A percentile compares a stretch with the other conserved stretches of the same genome.
phyloP scores from a whole-genome alignment of 1,284 basidiomycete genomes.

The Malassezia vespertilionis region DNA sequence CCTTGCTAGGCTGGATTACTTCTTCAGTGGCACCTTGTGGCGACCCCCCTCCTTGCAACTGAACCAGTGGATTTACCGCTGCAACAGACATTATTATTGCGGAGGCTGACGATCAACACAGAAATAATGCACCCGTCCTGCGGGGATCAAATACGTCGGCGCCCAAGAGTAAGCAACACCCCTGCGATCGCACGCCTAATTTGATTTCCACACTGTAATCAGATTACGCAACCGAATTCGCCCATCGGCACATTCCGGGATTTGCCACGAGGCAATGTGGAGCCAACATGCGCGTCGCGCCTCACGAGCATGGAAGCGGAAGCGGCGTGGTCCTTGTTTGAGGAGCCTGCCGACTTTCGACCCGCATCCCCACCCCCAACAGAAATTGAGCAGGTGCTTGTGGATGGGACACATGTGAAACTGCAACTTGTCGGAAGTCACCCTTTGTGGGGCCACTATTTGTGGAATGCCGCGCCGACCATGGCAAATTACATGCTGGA shows the following conservation, averaged over 20 bases:
- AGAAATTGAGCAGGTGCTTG: slow-evolving; percentile 23
- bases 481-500: slow-evolving; percentile 46
- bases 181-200: too few species aligned
- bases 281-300: not conserved
- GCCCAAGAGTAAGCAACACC: too few species aligned
- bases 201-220: too few species aligned
- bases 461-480: slow-evolving; percentile 56
- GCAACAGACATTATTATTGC: too few species aligned
- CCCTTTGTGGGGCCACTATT: slow-evolving; percentile 79
- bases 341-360: slow-evolving; percentile 39
- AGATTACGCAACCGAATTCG: too few species aligned
- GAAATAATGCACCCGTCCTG: too few species aligned
- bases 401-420: slow-evolving; percentile 18
- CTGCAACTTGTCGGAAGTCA: slow-evolving; percentile 74
- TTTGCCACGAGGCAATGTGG: too few species aligned
- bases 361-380: slow-evolving; percentile 41
- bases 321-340: slow-evolving; percentile 30
- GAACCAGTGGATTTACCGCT: too few species aligned
- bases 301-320: slow-evolving; percentile 4
- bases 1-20: slow-evolving; percentile 33
- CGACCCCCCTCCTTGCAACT: too few species aligned
- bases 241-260: too few species aligned
- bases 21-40: not conserved
- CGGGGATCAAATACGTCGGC: too few species aligned
- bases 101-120: too few species aligned